Evolutionary conservation across 2,329 filamentous ascomycete genomes (phyloP).

Genomic region (Trichoderma arundinaceum): DNA sequence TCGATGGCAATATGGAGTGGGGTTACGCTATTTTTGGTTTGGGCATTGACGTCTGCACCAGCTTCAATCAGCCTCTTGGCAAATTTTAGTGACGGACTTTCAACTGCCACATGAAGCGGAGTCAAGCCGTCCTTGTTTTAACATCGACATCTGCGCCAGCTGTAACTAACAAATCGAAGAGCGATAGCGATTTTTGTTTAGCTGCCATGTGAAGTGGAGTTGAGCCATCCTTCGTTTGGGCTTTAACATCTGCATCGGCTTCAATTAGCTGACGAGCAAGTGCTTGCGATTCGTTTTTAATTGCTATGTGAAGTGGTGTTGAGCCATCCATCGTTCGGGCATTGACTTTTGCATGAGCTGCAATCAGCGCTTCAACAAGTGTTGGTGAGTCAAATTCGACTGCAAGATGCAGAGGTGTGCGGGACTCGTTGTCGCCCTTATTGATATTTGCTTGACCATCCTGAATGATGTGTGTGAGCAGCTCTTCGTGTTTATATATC

Average conservation of each 20-base stretch:
- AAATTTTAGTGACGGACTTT: too few species aligned
- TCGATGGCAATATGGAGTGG: too few species aligned
- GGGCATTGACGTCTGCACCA: not conserved
- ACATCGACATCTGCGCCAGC: too few species aligned
- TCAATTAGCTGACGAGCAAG: not conserved
- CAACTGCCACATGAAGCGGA: not conserved
- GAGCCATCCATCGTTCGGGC: not conserved
- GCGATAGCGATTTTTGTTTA: too few species aligned
- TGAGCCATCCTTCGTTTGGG: not conserved
- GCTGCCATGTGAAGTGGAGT: not conserved
- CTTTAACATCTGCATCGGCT: not conserved
- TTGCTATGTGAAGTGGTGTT: constrained; percentile 17
- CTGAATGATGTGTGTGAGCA: not conserved
- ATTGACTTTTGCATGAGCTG: not conserved
- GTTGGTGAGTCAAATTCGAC: not conserved
- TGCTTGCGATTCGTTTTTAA: not conserved
- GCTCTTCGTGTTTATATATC: not conserved
- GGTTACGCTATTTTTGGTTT: not conserved
- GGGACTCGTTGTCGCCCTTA: not conserved
- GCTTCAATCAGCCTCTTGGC: not conserved
- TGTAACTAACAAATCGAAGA: too few species aligned
- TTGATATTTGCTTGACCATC: not conserved
- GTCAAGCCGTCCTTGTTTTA: not conserved
- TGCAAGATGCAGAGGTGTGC: constrained; percentile 16
- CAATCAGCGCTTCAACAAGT: not conserved